Evolutionary conservation across 352 stramenopile species (phyloP).

Genomic region (Pythium myriotylum): DNA sequence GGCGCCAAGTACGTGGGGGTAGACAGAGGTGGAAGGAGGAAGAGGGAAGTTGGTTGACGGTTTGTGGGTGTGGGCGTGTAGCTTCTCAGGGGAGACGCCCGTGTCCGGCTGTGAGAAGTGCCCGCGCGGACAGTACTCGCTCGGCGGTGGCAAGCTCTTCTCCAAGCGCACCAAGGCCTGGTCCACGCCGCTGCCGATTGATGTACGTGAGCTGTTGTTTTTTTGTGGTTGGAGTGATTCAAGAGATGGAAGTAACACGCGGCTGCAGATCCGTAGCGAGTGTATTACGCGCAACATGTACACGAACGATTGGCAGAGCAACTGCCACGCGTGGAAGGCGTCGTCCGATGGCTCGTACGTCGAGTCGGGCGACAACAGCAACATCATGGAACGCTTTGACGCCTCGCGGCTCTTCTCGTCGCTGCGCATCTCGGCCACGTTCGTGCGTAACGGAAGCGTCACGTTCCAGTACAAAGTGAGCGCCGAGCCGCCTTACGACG

Average conservation of each 20-base stretch:
- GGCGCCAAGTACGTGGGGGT: conserved; percentile 76
- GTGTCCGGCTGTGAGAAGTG: conserved; percentile 78
- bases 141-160: conserved; percentile 75
- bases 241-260: too few species aligned
- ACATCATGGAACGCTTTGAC: conserved; percentile 66
- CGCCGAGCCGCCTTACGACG: conserved; percentile 74
- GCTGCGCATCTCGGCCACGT: conserved; percentile 71
- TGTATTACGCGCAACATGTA: conserved; percentile 81
- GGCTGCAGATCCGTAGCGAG: conserved; percentile 53
- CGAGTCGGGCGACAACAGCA: conserved; percentile 69
- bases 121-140: conserved; percentile 71
- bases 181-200: conserved; percentile 55
- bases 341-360: conserved; percentile 60
- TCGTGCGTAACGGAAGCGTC: conserved; percentile 69
- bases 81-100: conserved; percentile 55
- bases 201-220: conserved; percentile 30
- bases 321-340: conserved; percentile 73
- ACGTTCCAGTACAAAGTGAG: conserved; percentile 83
- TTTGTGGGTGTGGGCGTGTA: conserved; percentile 25
- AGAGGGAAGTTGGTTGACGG: background rate
- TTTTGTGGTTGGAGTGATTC: too few species aligned
- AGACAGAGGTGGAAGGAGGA: background rate
- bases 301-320: conserved; percentile 72
- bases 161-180: conserved; percentile 72
- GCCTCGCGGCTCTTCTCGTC: conserved; percentile 74